phyloP scores from a whole-genome alignment of 345 rosid species.

The Hirschfeldia incana region DNA sequence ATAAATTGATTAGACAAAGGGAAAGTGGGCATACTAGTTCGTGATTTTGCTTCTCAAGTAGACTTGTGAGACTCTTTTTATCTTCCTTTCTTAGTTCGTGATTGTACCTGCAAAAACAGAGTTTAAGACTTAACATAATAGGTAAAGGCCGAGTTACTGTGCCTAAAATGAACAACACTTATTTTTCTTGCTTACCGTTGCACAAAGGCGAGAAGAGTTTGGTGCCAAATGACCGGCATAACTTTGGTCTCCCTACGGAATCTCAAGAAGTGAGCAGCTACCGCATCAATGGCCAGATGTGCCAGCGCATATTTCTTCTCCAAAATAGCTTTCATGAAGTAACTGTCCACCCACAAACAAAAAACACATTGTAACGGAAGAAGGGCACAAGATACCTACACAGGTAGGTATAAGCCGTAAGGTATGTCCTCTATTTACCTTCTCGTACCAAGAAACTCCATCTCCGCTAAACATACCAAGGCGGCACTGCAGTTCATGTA shows the following conservation, averaged over 20 bases:
- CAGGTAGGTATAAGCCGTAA: neutral
- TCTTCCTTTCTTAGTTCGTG: conserved; percentile 11
- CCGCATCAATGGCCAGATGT: neutral
- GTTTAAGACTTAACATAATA: too few species aligned
- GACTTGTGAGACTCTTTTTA: conserved; percentile 20
- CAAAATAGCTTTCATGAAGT: conserved; percentile 12
- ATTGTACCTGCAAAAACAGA: conserved; percentile 18
- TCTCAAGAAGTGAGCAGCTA: conserved; percentile 10
- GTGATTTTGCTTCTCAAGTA: conserved; percentile 25
- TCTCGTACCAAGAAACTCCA: neutral
- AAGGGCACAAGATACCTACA: neutral
- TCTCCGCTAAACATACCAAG: conserved; percentile 1
- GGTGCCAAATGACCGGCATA: conserved; percentile 7
- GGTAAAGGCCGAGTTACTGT: too few species aligned
- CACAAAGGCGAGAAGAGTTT: conserved; percentile 8
- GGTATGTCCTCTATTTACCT: neutral
- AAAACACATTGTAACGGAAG: neutral
- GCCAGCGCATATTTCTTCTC: conserved; percentile 17
- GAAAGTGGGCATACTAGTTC: neutral
- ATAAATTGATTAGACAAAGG: neutral
- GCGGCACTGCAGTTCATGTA: neutral
- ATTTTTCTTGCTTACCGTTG: neutral
- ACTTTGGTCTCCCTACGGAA: neutral
- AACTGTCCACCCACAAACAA: neutral
- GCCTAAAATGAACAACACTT: too few species aligned